A percentile compares a stretch with the other conserved stretches of the same genome.
Conservation (phyloP, 805 yeast species). For the Suhomyces xylopsoci region DNA sequence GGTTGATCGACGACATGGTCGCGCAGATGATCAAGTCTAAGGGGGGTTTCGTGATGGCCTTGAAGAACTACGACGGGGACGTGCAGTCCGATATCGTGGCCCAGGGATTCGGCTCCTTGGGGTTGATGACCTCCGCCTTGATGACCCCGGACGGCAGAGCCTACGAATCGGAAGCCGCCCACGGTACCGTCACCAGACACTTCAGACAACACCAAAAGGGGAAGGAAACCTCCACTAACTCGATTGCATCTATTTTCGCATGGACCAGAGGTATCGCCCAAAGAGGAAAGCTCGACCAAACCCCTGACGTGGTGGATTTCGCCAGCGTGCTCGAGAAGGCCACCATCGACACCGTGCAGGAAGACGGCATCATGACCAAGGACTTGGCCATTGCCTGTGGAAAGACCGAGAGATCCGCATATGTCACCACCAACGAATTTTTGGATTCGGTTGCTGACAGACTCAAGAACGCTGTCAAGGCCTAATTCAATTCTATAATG, state of each 20-base stretch:
- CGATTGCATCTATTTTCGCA: slow-evolving; percentile 82
- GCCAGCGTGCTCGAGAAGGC: slow-evolving; percentile 64
- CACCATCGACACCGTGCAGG: slow-evolving; percentile 68
- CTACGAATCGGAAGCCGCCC: slow-evolving; percentile 86
- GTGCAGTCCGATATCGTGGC: slow-evolving; percentile 85
- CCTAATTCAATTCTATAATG: slow-evolving; percentile 13
- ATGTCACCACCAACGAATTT: slow-evolving; percentile 73
- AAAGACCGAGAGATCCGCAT: slow-evolving; percentile 55
- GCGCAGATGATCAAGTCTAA: slow-evolving; percentile 84
- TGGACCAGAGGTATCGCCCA: slow-evolving; percentile 84
- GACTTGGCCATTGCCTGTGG: slow-evolving; percentile 76
- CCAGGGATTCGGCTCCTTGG: slow-evolving; percentile 82
- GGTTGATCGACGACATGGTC: slow-evolving; percentile 84
- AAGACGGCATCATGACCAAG: slow-evolving; percentile 77
- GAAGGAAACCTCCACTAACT: slow-evolving; percentile 79
- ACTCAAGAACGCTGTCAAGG: slow-evolving; percentile 27
- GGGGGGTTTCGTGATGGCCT: slow-evolving; percentile 78
- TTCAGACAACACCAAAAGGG: slow-evolving; percentile 80
- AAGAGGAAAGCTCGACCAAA: slow-evolving; percentile 73
- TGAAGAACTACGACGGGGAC: slow-evolving; percentile 85
- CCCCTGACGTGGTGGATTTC: slow-evolving; percentile 67
- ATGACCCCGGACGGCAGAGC: slow-evolving; percentile 84
- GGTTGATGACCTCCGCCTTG: slow-evolving; percentile 79
- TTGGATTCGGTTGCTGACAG: slow-evolving; percentile 71
- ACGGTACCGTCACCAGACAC: slow-evolving; percentile 86